Conservation (phyloP, 192 early-diverging fungal species). For the Podila horticola region DNA sequence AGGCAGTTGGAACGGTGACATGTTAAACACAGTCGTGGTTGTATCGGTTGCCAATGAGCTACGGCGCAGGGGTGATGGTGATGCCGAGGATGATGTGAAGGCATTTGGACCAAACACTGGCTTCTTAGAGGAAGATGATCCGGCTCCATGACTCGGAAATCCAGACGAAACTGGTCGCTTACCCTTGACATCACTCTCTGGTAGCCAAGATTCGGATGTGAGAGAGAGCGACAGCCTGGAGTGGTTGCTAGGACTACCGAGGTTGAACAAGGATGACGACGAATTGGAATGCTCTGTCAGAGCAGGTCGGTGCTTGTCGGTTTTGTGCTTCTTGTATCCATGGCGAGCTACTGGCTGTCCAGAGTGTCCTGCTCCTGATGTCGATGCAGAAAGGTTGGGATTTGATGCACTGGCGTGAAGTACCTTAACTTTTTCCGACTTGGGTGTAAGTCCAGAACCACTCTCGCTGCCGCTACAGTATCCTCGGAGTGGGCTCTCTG, state of each 20-base stretch:
- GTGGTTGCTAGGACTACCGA: slow-evolving; percentile 15
- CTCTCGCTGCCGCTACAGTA: slow-evolving; percentile 19
- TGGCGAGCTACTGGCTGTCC: not conserved
- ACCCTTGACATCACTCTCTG: slow-evolving; percentile 13
- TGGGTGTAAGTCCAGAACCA: not conserved
- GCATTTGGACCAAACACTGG: not conserved
- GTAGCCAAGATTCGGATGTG: not conserved
- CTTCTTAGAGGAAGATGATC: not conserved
- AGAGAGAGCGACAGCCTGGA: slow-evolving; percentile 13
- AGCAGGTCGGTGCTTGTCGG: slow-evolving; percentile 2
- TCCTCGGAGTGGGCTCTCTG: slow-evolving; percentile 10
- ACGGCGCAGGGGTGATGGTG: not conserved
- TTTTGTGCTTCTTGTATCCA: slow-evolving; percentile 33
- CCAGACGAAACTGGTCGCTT: slow-evolving; percentile 4
- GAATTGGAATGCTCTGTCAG: not conserved
- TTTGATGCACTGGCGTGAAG: not conserved
- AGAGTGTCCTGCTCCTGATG: not conserved
- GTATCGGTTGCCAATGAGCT: slow-evolving; percentile 1
- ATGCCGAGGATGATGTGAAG: not conserved
- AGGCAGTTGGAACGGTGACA: slow-evolving; percentile 6
- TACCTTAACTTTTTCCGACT: not conserved
- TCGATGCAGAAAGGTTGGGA: not conserved
- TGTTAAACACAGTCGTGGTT: not conserved
- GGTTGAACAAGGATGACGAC: slow-evolving; percentile 6
- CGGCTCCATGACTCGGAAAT: no score